These are phyloP conservation scores for Cladorrhinum sp. DNA, from an alignment of 2,329 filamentous ascomycete species.

Conservation along the genomic window DNA sequence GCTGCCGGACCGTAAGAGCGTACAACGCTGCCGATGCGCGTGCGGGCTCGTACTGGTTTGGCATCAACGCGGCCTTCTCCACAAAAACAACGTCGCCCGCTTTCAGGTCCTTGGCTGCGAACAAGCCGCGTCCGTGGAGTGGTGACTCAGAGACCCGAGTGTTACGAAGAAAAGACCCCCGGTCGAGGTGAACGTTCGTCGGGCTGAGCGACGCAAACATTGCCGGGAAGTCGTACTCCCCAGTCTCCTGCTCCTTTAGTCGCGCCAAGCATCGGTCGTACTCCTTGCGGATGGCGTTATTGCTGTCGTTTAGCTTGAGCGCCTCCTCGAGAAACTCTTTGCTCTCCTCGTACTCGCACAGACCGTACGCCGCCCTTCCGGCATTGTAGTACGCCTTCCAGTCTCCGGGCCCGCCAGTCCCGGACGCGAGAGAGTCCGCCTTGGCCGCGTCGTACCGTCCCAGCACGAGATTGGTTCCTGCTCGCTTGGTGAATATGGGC, in stretches of 20 bases:
- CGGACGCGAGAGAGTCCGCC: constrained; percentile 33
- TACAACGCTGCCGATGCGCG: constrained; percentile 43
- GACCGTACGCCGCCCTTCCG: constrained; percentile 35
- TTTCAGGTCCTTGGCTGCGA: constrained; percentile 37
- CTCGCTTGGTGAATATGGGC: constrained; percentile 31
- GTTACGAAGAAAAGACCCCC: constrained; percentile 35
- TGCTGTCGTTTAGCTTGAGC: constrained; percentile 23
- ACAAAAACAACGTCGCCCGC: constrained; percentile 41
- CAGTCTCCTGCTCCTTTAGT: constrained; percentile 29
- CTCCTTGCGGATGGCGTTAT: constrained; percentile 25
- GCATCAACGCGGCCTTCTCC: constrained; percentile 41
- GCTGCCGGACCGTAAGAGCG: constrained; percentile 39
- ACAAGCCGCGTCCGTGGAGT: constrained; percentile 41
- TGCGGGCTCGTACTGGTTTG: constrained; percentile 41
- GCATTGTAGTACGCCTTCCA: constrained; percentile 36
- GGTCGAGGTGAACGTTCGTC: constrained; percentile 30
- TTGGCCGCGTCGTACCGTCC: constrained; percentile 34
- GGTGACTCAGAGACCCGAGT: constrained; percentile 33
- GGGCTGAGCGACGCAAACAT: constrained; percentile 26
- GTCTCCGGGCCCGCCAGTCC: constrained; percentile 24
- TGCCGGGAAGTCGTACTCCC: constrained; percentile 31
- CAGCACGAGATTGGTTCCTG: constrained; percentile 33
- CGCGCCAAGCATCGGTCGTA: constrained; percentile 27
- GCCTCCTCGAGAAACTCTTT: constrained; percentile 29
- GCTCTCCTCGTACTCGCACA: constrained; percentile 31